Base-by-base conservation (phyloP, 2,329 filamentous ascomycete genomes). In the Exophiala aquamarina region DNA sequence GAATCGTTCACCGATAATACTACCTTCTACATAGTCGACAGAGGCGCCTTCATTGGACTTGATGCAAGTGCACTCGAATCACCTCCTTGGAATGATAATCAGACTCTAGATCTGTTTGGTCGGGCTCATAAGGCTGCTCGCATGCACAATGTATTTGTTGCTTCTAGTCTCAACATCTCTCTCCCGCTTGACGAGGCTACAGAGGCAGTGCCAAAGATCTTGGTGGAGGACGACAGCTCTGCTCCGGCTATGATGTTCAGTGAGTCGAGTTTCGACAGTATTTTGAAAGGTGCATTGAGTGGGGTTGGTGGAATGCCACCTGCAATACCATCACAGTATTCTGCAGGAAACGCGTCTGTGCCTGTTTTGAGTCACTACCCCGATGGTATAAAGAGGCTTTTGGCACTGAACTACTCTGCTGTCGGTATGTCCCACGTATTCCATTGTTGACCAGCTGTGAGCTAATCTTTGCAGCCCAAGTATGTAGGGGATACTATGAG, bases 81-180 rank as follows among this genome's bases (percentile, higher is more conserved):
- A 23, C 44, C 37, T 17, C 56, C 68, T 31, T 45, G 58, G 11
- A 49, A 55, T 0, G 59, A 71, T 32, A 52, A 62, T 2, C 67
- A 70, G 40, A 50, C 52, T 1, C 66, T 67, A 0, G 63, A 72
- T 21, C 59, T 76, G 0, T 50, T 51, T 7, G 58, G 43, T 1
- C 58, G 73, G 7, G 73, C 73, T 1, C 73, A 72, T 47, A 67
- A 68, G 43, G 71, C 66, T 1, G 73, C 72, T 0, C 72, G 61
- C 62, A 51, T 72, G 8, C 67, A 65, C 37, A 76, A 75, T 52
- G 61, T 47, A 17, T 32, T 47, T 33, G 36, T 47, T 41, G 44
- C 44, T 32, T 41, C 36, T 17, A 47, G 44, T 19, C 44, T 47
- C 23, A 47, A 47, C 29, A 21, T 47, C 18, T 28, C 44, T 17